Percentiles rank a stretch among this genome's conserved stretches.
Evolutionary conservation across 306 rosid species (phyloP).

Genomic region (Dryas octopetala): DNA sequence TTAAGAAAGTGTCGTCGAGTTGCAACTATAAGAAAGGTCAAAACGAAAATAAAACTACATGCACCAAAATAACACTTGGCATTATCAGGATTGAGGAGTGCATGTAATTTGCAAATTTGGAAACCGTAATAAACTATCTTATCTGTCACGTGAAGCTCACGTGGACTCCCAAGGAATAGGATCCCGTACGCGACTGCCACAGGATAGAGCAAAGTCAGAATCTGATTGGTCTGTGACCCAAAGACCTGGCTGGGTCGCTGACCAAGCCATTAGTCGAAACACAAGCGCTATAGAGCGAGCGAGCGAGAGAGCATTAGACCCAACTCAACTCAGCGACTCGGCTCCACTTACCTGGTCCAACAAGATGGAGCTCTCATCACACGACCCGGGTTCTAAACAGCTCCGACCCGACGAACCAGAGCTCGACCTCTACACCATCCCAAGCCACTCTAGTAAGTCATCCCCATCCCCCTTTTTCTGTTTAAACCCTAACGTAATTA

Average conservation of each 20-base stretch:
- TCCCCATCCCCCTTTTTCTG: background rate
- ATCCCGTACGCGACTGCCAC: background rate
- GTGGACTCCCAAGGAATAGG: background rate
- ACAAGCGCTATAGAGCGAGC: background rate
- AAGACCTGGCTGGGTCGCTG: background rate
- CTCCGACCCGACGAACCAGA: slow-evolving; percentile 68
- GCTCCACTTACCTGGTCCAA: slow-evolving; percentile 26
- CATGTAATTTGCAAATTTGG: too few species aligned
- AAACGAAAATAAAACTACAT: too few species aligned
- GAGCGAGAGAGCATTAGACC: background rate
- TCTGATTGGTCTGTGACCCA: slow-evolving; percentile 15
- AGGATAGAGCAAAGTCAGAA: background rate
- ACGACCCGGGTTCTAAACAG: slow-evolving; percentile 49
- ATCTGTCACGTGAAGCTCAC: slow-evolving; percentile 4
- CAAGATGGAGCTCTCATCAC: slow-evolving; percentile 48
- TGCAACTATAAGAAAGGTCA: too few species aligned
- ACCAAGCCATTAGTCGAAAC: background rate
- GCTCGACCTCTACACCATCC: slow-evolving; percentile 91
- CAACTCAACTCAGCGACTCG: slow-evolving; percentile 19
- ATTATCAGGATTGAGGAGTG: too few species aligned
- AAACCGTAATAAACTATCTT: background rate
- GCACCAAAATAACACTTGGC: too few species aligned
- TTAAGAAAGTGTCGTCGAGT: too few species aligned
- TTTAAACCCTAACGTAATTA: background rate
- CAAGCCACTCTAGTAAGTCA: slow-evolving; percentile 77